phyloP scores from a whole-genome alignment of 495 filamentous ascomycete genomes.

The Baudoinia panamericana region DNA sequence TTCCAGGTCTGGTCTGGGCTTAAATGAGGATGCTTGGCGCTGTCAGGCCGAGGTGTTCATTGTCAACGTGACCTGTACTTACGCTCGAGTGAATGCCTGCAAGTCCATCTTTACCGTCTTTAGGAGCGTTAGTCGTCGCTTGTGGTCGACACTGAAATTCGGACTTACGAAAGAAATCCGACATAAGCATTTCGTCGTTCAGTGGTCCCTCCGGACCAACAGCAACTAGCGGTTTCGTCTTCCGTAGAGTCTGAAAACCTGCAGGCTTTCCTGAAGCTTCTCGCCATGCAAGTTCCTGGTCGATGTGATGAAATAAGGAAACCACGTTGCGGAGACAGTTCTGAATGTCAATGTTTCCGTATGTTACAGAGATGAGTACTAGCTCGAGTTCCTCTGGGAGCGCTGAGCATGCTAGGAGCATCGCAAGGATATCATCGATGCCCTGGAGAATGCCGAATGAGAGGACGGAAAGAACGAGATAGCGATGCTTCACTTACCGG shows the following conservation, averaged over 20 bases:
- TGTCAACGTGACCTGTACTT: constrained; percentile 23
- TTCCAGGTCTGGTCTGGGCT: constrained; percentile 75
- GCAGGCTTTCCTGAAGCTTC: constrained; percentile 46
- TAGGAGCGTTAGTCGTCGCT: background rate
- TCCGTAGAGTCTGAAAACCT: constrained; percentile 55
- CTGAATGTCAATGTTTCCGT: constrained; percentile 79
- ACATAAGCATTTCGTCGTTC: constrained; percentile 68
- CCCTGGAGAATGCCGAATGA: constrained; percentile 41
- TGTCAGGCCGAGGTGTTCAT: background rate
- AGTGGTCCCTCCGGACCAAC: constrained; percentile 76
- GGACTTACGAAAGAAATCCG: constrained; percentile 78
- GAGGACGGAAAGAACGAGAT: background rate
- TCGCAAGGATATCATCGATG: constrained; percentile 80
- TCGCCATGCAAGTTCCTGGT: constrained; percentile 80
- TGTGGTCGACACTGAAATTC: background rate
- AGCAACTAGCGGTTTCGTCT: constrained; percentile 66
- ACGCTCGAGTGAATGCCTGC: constrained; percentile 78
- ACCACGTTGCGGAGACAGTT: constrained; percentile 81
- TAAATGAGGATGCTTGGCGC: constrained; percentile 45
- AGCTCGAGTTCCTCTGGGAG: constrained; percentile 77
- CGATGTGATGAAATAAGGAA: constrained; percentile 82
- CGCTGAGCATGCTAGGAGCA: constrained; percentile 72
- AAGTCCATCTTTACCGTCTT: constrained; percentile 82
- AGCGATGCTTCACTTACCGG: constrained; percentile 32
- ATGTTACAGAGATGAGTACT: constrained; percentile 73